These are phyloP conservation scores for Lentinula guzmanii DNA, from an alignment of 768 basidiomycete genomes.

Conservation along the genomic window DNA sequence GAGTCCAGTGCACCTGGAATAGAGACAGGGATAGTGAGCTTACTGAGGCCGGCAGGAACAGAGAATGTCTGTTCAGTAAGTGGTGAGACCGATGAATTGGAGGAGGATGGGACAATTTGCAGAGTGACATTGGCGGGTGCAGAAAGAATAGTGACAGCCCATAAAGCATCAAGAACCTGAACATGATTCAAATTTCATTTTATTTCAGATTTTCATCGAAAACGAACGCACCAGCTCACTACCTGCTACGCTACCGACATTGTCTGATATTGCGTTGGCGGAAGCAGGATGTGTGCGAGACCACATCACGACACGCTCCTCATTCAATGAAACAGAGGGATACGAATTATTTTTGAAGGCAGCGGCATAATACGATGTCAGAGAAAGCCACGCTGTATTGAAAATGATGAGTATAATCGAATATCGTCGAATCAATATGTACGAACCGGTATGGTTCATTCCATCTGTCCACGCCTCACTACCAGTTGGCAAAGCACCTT, in stretches of 20 bases:
- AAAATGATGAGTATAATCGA: background rate
- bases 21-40: conserved; percentile 51
- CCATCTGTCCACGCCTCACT: conserved; percentile 72
- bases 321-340: conserved; percentile 52
- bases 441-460: conserved; percentile 45
- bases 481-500: conserved; percentile 60
- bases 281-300: conserved; percentile 57
- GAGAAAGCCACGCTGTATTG: conserved; percentile 50
- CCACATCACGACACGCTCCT: conserved; percentile 53
- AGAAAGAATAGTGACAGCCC: conserved; percentile 63
- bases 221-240: conserved; percentile 43
- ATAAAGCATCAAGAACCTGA: conserved; percentile 58
- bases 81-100: conserved; percentile 25
- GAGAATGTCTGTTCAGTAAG: conserved; percentile 35
- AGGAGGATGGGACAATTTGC: background rate
- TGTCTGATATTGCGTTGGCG: conserved; percentile 45
- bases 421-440: background rate
- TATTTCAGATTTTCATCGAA: background rate
- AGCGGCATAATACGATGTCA: conserved; percentile 60
- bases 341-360: conserved; percentile 68
- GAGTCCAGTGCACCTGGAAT: background rate
- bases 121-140: conserved; percentile 46
- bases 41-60: conserved; percentile 53
- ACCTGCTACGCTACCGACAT: conserved; percentile 49
- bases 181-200: conserved; percentile 9